Base-by-base conservation (phyloP, 2,329 filamentous ascomycete species). In the Xylaria sp. region DNA sequence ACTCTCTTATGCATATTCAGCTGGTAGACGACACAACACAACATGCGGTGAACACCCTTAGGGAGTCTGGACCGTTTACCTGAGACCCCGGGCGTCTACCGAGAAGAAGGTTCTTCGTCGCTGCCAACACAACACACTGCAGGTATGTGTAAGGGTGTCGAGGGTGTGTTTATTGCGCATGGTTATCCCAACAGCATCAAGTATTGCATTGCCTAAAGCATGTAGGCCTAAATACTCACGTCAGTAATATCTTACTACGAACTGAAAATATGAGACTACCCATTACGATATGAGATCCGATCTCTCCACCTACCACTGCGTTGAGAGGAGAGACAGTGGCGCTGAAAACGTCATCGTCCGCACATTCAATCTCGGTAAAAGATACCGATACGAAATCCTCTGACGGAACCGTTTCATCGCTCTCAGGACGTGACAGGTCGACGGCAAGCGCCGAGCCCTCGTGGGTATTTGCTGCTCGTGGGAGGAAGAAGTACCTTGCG, bases 401-500 rank as follows among this genome's bases (percentile, higher is more conserved):
- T 59, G 22, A 38, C 29, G 22, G 17, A 29, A 33, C 15, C 31
- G 50, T 55, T 25, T 45, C 27, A 65, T 61, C 45, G 45, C 44
- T 22, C 27, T 20, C 17, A 38, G 17, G 22, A 15, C 29, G 50
- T 54, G 47, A 53, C 50, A 42, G 49, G 25, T 56, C 20, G n/a
- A 5, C 61, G 65, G 65, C 44, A 56, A 64, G 29, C 54, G 20
- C 65, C 60, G 58, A 53, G 44, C 55, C n/a, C 61, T 67, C 55
- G 49, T 63, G 54, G 61, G 38, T 54, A 20, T 55, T n/a, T n/a
- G n/a, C n/a, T 36, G n/a, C 42, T 31, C 3, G n/a, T 25, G 25
- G 44, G 31, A 61, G 44, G 44, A 45, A 67, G 36, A 61, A 65
- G 65, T 67, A 67, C 65, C 65, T 65, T 65, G 61, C 61, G 61